Percentiles rank a stretch among this genome's conserved stretches.
Conservation (phyloP, 2,329 filamentous ascomycete genomes). For the Aspergillus pseudonomiae region DNA sequence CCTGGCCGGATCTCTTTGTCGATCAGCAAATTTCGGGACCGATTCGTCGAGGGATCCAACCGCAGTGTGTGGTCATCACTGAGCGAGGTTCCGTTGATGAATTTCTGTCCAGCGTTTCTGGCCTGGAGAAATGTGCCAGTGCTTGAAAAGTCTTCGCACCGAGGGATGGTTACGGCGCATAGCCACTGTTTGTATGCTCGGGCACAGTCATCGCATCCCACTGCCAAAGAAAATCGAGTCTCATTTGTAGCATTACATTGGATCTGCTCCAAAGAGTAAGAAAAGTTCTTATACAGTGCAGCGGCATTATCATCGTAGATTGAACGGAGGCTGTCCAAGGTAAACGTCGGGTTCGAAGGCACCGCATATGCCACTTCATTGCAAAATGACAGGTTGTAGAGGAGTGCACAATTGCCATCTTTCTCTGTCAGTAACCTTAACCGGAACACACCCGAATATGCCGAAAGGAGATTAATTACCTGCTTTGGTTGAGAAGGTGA, state of each 20-base stretch:
- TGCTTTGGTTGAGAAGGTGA: slow-evolving; percentile 76
- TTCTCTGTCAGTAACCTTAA: slow-evolving; percentile 9
- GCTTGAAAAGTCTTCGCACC: slow-evolving; percentile 80
- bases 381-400: slow-evolving; percentile 89
- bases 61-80: slow-evolving; percentile 40
- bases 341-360: slow-evolving; percentile 73
- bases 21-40: slow-evolving; percentile 72
- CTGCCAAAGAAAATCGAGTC: slow-evolving; percentile 78
- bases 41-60: slow-evolving; percentile 49
- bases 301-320: slow-evolving; percentile 79
- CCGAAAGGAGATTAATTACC: slow-evolving; percentile 56
- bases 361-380: slow-evolving; percentile 87
- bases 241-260: slow-evolving; percentile 77
- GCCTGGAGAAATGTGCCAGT: slow-evolving; percentile 60
- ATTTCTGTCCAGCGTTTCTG: slow-evolving; percentile 72
- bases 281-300: slow-evolving; percentile 74
- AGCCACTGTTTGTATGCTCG: slow-evolving; percentile 91
- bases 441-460: not conserved
- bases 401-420: slow-evolving; percentile 81
- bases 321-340: slow-evolving; percentile 62
- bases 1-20: slow-evolving; percentile 74
- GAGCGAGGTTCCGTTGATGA: slow-evolving; percentile 68
- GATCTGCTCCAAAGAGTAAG: slow-evolving; percentile 78
- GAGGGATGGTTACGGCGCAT: slow-evolving; percentile 88
- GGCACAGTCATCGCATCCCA: slow-evolving; percentile 74